These are phyloP conservation scores for Phytopythium aichiense DNA, from an alignment of 352 stramenopile species.

Conservation along the genomic window DNA sequence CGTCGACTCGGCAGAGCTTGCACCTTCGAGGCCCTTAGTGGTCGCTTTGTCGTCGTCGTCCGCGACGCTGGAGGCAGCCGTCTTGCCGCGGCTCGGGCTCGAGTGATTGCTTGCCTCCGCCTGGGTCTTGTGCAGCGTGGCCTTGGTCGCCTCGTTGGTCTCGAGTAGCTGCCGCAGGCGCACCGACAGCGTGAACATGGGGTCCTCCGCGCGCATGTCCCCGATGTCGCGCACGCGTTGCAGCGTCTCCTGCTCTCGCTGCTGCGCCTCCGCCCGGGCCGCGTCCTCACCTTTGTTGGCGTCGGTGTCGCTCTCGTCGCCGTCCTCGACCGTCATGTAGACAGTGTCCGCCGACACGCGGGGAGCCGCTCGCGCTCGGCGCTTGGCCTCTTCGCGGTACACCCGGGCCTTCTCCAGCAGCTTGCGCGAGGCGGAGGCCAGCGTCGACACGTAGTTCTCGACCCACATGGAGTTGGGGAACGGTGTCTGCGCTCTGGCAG, in stretches of 20 bases:
- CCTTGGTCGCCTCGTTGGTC: constrained; percentile 17
- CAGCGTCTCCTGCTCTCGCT: constrained; percentile 16
- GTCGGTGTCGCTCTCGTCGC: neutral
- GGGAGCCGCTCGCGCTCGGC: neutral
- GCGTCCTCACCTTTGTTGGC: neutral
- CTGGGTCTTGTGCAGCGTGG: neutral
- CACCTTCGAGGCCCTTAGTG: neutral
- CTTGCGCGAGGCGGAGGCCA: constrained; percentile 31
- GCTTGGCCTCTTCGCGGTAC: neutral
- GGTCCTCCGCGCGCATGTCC: constrained; percentile 65
- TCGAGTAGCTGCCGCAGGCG: constrained; percentile 43
- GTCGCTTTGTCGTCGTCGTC: neutral
- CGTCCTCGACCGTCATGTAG: neutral
- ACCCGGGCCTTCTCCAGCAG: constrained; percentile 22
- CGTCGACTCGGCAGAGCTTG: neutral
- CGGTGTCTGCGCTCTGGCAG: constrained; percentile 19
- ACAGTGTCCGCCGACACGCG: neutral
- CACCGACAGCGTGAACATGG: constrained; percentile 30
- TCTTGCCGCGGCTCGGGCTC: constrained; percentile 10
- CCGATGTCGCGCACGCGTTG: constrained; percentile 60
- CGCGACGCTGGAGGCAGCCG: neutral
- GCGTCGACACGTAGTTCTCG: constrained; percentile 64
- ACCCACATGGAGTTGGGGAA: constrained; percentile 73
- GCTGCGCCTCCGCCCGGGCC: neutral
- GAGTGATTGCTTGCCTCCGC: neutral